These are phyloP conservation scores for Trametes coccinea DNA, from an alignment of 768 basidiomycete genomes.

Conservation along the genomic window DNA sequence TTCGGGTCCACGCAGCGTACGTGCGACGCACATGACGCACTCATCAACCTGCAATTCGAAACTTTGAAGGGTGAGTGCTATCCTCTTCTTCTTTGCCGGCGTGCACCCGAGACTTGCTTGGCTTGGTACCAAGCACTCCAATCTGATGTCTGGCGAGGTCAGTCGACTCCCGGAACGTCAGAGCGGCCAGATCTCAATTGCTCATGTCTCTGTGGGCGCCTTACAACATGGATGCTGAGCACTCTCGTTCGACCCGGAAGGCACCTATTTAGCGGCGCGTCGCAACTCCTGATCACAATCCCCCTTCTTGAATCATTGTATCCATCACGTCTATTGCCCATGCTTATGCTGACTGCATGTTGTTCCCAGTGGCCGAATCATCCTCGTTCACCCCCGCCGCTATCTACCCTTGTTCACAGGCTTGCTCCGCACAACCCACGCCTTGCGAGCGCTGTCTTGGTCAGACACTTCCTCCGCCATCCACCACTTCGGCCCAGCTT, in stretches of 20 bases:
- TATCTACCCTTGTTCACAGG: conserved; percentile 55
- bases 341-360: conserved; percentile 2
- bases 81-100: background rate
- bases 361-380: conserved; percentile 41
- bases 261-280: too few relatives aligned
- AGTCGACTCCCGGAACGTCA: too few relatives aligned
- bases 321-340: background rate
- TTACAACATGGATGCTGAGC: too few relatives aligned
- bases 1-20: conserved; percentile 41
- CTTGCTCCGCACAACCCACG: conserved; percentile 40
- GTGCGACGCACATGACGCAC: conserved; percentile 33
- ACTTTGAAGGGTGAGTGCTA: conserved; percentile 51
- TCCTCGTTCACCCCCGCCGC: conserved; percentile 48
- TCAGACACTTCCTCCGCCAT: conserved; percentile 13
- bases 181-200: too few relatives aligned
- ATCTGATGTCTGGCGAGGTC: too few relatives aligned
- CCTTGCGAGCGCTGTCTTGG: conserved; percentile 44
- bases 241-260: too few relatives aligned
- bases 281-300: too few relatives aligned
- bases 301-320: background rate
- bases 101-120: background rate
- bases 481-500: conserved; percentile 22
- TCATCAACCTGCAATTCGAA: conserved; percentile 47
- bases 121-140: too few relatives aligned
- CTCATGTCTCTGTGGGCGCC: too few relatives aligned